Percentiles rank a stretch among this genome's conserved stretches.
Conservation (phyloP, 2,329 filamentous ascomycete species). For the Plectosphaerella sp. region DNA sequence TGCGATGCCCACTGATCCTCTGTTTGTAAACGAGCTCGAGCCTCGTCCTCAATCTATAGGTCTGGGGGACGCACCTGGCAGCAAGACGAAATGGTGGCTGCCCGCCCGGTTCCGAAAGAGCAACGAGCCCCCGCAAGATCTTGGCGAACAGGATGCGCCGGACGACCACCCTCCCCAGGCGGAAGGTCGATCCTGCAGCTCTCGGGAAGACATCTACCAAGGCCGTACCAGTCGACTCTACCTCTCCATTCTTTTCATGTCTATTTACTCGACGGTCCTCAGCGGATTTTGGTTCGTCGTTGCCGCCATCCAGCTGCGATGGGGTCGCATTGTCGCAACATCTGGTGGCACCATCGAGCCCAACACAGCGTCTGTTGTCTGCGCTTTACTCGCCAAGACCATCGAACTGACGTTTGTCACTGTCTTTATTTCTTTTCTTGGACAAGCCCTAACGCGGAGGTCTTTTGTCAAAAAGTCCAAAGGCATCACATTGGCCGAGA, state of each 20-base stretch:
- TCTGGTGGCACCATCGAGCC: constrained; percentile 50
- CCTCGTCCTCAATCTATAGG: no score
- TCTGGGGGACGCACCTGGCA: no score
- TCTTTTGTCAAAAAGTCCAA: constrained; percentile 56
- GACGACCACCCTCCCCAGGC: no score
- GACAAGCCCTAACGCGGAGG: constrained; percentile 68
- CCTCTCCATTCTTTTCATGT: constrained; percentile 41
- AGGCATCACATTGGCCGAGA: constrained; percentile 70
- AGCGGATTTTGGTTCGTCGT: constrained; percentile 62
- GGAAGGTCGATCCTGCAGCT: constrained; percentile 20
- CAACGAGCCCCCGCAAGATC: no score
- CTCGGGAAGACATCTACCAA: constrained; percentile 23
- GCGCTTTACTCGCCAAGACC: constrained; percentile 67
- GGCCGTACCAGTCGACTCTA: constrained; percentile 42
- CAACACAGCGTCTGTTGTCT: constrained; percentile 61
- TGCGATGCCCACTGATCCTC: no score
- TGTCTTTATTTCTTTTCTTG: constrained; percentile 69
- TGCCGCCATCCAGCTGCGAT: constrained; percentile 58
- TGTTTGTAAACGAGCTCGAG: no score
- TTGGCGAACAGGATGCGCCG: no score
- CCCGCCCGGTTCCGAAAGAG: no score
- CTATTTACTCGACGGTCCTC: constrained; percentile 59
- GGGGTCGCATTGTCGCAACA: constrained; percentile 51
- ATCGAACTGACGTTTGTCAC: constrained; percentile 78
- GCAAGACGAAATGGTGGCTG: no score